Evolutionary conservation across 2,329 filamentous ascomycete genomes (phyloP), one percentile per base, ranked within the genome.

Genomic region (Pseudogymnoascus sp.): DNA sequence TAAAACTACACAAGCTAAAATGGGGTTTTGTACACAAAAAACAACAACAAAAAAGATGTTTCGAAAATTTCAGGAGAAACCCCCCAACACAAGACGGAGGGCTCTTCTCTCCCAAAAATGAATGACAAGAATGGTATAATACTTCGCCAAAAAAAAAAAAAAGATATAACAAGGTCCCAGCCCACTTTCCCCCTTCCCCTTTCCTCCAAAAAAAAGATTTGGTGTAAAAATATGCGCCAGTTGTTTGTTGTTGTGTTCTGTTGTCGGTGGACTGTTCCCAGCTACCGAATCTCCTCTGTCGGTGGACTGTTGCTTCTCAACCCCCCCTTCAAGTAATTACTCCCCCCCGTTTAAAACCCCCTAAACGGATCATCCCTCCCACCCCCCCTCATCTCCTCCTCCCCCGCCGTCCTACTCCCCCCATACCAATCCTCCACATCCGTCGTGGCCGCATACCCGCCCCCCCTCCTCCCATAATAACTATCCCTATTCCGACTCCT

Each of bases 331-430:
- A 43, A 16, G 39, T 19, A 21, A 43, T 43, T 43, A 43, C 21
- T 1, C 25, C 6, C 10, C 36, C 37, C 21, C 61, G 6, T 8
- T 70, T 60, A 88, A 69, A 88, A 88, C 3, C 84, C 84, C 68
- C 78, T 80, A 68, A 88, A 88, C 1, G 85, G 85, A 67, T 88
- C 85, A 23, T 86, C 82, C 39, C 81, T 77, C 71, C 80, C 80
- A 6, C 48, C 64, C 10, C 68, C 67, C 11, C 34, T 39, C 69
- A 77, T 77, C 64, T 87, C 83, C 64, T 87, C 84, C 66, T 85
- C 82, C 14, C 77, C 75, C 8, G 77, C 74, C 6, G 77, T 79
- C 64, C 77, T 77, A 63, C 78, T 82, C 19, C 79, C 79, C 3
- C 77, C 72, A 67, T 80, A 80, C 65, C 76, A 78, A 48, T 83